These are phyloP conservation scores for Lichtheimia ornata DNA, from an alignment of 371 early-diverging fungal species.

Conservation along the genomic window DNA sequence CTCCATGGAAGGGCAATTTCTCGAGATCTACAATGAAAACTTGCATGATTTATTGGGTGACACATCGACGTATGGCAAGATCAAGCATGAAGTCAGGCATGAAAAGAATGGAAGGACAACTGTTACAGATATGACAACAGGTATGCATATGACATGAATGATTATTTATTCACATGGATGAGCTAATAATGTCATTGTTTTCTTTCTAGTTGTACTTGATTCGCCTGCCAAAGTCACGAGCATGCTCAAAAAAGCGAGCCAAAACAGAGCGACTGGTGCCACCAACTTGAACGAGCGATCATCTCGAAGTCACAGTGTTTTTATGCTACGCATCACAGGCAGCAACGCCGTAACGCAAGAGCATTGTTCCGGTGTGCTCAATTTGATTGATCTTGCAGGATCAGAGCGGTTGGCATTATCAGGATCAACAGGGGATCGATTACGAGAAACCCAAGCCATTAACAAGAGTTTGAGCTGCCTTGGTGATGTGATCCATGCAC, in stretches of 20 bases:
- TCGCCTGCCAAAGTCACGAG: constrained; percentile 72
- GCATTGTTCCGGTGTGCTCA: constrained; percentile 74
- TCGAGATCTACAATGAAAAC: constrained; percentile 97
- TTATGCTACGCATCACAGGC: constrained; percentile 81
- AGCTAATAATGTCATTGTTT: neutral
- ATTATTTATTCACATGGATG: constrained; percentile 3
- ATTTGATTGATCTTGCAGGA: constrained; percentile 98
- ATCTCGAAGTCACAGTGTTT: constrained; percentile 95
- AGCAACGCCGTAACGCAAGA: constrained; percentile 74
- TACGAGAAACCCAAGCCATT: constrained; percentile 96
- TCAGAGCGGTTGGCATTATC: constrained; percentile 90
- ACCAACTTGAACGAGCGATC: constrained; percentile 96
- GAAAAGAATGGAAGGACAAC: constrained; percentile 72
- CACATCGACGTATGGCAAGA: constrained; percentile 36
- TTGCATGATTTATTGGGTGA: constrained; percentile 71
- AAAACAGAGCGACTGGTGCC: constrained; percentile 86
- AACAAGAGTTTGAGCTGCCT: constrained; percentile 94
- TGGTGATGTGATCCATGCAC: constrained; percentile 93
- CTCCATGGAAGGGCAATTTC: constrained; percentile 80
- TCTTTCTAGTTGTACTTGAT: constrained; percentile 50
- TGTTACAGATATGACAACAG: constrained; percentile 75
- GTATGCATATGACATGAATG: constrained; percentile 27
- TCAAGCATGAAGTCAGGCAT: constrained; percentile 86
- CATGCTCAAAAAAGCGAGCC: constrained; percentile 74
- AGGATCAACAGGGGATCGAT: constrained; percentile 88